A percentile compares a stretch with the other conserved stretches of the same genome.
Evolutionary conservation across 2,329 filamentous ascomycete genomes (phyloP).

Genomic region (Celoporthe dispersa): DNA sequence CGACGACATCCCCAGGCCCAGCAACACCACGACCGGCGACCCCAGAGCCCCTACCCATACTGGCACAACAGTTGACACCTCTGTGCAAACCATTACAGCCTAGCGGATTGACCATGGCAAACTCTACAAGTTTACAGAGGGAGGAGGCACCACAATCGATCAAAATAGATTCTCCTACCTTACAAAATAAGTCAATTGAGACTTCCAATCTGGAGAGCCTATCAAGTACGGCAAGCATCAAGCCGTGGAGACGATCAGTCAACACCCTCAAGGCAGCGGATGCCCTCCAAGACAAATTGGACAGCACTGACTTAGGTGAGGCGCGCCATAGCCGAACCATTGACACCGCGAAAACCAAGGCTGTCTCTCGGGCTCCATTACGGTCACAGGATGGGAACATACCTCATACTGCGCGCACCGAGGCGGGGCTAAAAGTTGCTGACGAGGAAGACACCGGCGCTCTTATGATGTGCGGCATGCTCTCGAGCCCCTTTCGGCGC

Average conservation of each 20-base stretch:
- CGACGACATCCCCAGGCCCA: conserved; percentile 6
- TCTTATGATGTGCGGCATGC: conserved; percentile 13
- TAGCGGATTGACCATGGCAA: background rate
- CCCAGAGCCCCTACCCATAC: background rate
- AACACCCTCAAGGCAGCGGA: background rate
- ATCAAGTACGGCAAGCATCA: background rate
- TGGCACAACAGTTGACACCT: background rate
- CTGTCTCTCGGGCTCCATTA: background rate
- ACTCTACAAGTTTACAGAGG: background rate
- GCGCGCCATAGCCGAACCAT: background rate
- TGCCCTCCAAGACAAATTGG: background rate
- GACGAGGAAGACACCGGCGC: background rate
- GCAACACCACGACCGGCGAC: background rate
- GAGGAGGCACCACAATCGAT: background rate
- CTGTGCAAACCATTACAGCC: too few relatives aligned
- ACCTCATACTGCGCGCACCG: background rate
- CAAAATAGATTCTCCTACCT: background rate
- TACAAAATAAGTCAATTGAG: background rate
- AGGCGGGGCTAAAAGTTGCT: background rate
- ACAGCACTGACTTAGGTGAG: background rate
- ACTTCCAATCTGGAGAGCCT: background rate
- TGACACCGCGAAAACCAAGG: background rate
- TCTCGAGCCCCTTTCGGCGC: conserved; percentile 12
- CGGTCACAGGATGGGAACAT: background rate
- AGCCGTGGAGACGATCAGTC: background rate